These are phyloP conservation scores for Aspergillus luchuensis DNA, from an alignment of 2,329 filamentous ascomycete species.

Conservation along the genomic window DNA sequence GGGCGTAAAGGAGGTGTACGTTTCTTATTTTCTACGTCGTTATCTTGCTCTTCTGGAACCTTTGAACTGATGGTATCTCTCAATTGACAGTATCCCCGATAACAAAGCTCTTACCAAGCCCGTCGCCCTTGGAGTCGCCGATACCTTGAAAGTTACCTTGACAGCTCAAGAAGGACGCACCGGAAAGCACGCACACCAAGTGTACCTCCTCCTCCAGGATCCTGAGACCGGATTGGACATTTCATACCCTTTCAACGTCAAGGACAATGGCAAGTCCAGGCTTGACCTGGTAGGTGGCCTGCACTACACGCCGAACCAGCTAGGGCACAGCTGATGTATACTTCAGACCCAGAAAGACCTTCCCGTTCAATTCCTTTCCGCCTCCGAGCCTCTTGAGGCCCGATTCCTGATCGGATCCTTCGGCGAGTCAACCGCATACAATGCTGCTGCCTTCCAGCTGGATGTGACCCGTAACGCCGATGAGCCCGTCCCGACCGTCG, in stretches of 20 bases:
- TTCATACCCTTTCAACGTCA: conserved; percentile 79
- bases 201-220: conserved; percentile 83
- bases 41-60: background rate
- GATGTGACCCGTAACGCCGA: conserved; percentile 65
- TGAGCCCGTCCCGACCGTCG: conserved; percentile 60
- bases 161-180: conserved; percentile 78
- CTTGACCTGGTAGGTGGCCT: conserved; percentile 74
- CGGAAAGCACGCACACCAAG: conserved; percentile 86
- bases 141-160: conserved; percentile 78
- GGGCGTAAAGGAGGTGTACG: conserved; percentile 60
- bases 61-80: background rate
- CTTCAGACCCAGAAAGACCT: conserved; percentile 82
- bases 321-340: conserved; percentile 21
- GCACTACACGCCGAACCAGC: background rate
- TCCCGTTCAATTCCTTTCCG: conserved; percentile 74
- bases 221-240: conserved; percentile 75
- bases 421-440: conserved; percentile 69
- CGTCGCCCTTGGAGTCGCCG: conserved; percentile 65
- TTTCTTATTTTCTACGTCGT: background rate
- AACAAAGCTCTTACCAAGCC: conserved; percentile 64
- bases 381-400: conserved; percentile 70
- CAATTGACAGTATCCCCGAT: conserved; percentile 56
- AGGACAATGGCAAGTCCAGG: conserved; percentile 83
- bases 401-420: conserved; percentile 85
- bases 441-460: conserved; percentile 72